phyloP scores from a whole-genome alignment of 2,329 filamentous ascomycete species.

The Aspergillus sp. region DNA sequence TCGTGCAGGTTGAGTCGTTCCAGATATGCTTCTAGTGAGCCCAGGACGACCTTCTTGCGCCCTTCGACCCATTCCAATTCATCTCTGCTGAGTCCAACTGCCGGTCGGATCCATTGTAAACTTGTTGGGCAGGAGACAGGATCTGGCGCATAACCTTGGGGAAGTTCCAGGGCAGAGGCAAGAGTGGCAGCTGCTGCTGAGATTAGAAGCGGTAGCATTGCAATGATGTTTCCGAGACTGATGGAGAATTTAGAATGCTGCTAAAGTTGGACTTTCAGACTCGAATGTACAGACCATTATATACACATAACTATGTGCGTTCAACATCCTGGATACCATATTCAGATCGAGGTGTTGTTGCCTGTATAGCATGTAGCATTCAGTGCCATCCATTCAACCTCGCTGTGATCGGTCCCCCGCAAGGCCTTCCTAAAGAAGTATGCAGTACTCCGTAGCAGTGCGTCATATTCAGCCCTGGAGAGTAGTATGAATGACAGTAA shows the following conservation, averaged over 20 bases:
- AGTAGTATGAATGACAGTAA: too few relatives aligned
- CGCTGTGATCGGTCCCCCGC: too few relatives aligned
- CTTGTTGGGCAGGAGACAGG: background rate
- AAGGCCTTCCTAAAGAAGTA: too few relatives aligned
- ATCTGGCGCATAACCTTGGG: background rate
- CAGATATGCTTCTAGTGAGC: background rate
- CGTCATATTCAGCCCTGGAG: too few relatives aligned
- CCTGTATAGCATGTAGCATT: too few relatives aligned
- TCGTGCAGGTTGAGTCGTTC: background rate
- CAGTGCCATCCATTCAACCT: too few relatives aligned
- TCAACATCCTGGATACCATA: too few relatives aligned
- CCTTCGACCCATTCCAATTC: background rate
- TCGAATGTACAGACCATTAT: too few relatives aligned
- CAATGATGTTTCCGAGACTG: background rate
- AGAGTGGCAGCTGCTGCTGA: background rate
- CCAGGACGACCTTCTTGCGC: background rate
- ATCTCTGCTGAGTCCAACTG: background rate
- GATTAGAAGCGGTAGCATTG: background rate
- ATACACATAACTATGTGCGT: too few relatives aligned
- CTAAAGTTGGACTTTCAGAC: too few relatives aligned
- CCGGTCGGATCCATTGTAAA: background rate
- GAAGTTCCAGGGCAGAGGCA: background rate
- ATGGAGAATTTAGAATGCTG: background rate
- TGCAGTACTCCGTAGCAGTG: too few relatives aligned
- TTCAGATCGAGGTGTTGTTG: too few relatives aligned